A percentile compares a stretch with the other conserved stretches of the same genome.
phyloP scores from a whole-genome alignment of 805 yeast species.

The Metschnikowia santaceciliae region DNA sequence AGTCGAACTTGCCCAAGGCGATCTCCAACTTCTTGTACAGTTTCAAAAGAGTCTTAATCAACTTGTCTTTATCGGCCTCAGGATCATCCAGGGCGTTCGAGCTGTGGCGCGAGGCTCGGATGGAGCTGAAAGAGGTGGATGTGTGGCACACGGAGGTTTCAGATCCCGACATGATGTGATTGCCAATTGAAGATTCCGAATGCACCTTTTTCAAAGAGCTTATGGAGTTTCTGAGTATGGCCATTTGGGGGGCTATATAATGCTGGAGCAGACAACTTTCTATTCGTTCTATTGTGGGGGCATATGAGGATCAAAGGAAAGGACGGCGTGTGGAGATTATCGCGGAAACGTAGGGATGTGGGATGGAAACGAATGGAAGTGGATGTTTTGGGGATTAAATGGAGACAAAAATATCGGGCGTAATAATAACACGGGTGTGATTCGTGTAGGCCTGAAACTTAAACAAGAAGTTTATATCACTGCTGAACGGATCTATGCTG shows the following conservation, averaged over 20 bases:
- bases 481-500: not conserved
- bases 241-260: not conserved
- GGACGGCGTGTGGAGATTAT: not conserved
- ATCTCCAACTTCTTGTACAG: constrained; percentile 39
- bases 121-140: not conserved
- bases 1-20: constrained; percentile 39
- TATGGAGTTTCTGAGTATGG: constrained; percentile 2
- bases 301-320: not conserved
- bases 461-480: not conserved
- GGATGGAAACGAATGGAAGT: not conserved
- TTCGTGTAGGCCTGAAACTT: not conserved
- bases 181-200: constrained; percentile 1
- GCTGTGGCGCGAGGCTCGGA: not conserved
- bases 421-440: not conserved
- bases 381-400: not conserved
- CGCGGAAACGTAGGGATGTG: not conserved
- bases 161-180: not conserved
- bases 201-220: constrained; percentile 1
- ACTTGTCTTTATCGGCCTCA: constrained; percentile 8
- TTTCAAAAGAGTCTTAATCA: constrained; percentile 12
- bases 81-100: constrained; percentile 2
- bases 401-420: not conserved
- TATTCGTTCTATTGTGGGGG: not conserved
- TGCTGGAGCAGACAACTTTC: not conserved
- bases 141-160: constrained; percentile 1